phyloP scores from a whole-genome alignment of 2,329 filamentous ascomycete genomes.

The Daldinia eschscholtzii region DNA sequence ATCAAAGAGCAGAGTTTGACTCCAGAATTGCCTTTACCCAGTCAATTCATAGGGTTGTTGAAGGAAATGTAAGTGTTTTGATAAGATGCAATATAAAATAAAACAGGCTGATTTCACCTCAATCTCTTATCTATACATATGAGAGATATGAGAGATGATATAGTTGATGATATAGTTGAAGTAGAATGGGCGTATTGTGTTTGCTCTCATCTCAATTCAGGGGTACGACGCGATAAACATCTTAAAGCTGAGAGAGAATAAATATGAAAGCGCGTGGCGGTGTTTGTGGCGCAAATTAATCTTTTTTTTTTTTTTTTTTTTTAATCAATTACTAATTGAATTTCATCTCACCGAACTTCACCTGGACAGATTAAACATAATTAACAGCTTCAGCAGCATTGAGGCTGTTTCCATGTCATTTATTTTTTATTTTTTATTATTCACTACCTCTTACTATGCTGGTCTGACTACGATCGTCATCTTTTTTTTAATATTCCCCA shows the following conservation, averaged over 20 bases:
- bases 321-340: background rate
- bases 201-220: constrained; percentile 14
- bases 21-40: background rate
- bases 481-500: constrained; percentile 19
- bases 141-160: no score
- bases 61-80: background rate
- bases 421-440: constrained; percentile 21
- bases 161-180: no score
- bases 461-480: constrained; percentile 6
- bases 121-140: no score
- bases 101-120: no score
- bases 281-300: constrained; percentile 34
- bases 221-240: constrained; percentile 14
- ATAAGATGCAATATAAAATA: background rate
- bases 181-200: background rate
- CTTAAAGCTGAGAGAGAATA: background rate
- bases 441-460: constrained; percentile 14
- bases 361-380: constrained; percentile 9
- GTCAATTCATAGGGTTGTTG: no score
- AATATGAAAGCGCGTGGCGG: constrained; percentile 23
- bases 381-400: constrained; percentile 7
- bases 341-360: constrained; percentile 23
- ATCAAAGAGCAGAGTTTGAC: background rate
- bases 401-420: constrained; percentile 16
- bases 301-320: background rate